Evolutionary conservation across 306 rosid species (phyloP), one percentile per base, ranked within the genome.

Genomic region (Glycine tomentella): DNA sequence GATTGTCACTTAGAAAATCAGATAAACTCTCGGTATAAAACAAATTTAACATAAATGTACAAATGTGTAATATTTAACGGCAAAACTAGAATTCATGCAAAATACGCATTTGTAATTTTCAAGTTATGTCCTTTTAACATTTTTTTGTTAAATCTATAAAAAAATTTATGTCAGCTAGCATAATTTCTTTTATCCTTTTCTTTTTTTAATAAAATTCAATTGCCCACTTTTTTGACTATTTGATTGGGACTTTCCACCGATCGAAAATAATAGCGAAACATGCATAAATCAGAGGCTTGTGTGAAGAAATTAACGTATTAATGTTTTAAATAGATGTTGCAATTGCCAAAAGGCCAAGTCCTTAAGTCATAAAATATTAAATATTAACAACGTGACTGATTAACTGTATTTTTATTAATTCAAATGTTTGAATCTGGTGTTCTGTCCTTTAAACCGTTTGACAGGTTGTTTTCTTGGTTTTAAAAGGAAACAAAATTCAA

Each of bases 281-380:
- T 17, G 86, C 46, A 51, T 31, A 59, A 80, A 44, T 75, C 59
- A 74, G 51, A 69, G 40, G 66, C 49, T 69, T 69, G 76, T 76
- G 71, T 78, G 34, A 68, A 69, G 86, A 64, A 61, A 63, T 17
- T 10, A 64, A 16, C 55, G 68, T 20, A 58, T 11, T 58, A 34
- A 9, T 74, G 80, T 55, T 58, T 25, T 78, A 55, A 48, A 46
- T 42, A 42, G 45, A 68, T 5, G 17, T 55, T 62, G 6, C 61
- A 78, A 48, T 46, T 36, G 77, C 59, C 72, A 58, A 45, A 34
- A 71, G 46, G 49, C 33, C 65, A 63, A 44, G 53, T 72, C 25
- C 42, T 2, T 8, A 76, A 75, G 77, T 69, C 73, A 36, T 9
- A 36, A 40, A 49, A 52, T n/a, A 69, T 10, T 48, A 50, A 75